phyloP scores from a whole-genome alignment of 345 rosid species.

The Dovyalis caffra region DNA sequence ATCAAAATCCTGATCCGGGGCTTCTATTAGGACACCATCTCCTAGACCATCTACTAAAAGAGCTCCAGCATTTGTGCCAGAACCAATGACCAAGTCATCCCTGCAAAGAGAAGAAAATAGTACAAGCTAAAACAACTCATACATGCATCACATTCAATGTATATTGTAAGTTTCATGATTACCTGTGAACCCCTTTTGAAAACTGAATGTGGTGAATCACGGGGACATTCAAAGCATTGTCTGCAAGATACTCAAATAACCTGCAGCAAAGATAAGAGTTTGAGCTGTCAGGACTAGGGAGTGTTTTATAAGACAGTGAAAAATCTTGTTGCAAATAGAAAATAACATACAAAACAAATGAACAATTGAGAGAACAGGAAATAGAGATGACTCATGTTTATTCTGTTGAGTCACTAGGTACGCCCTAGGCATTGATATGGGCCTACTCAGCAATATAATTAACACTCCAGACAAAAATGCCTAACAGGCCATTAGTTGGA shows the following conservation, averaged over 20 bases:
- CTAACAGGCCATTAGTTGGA: not conserved
- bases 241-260: slow-evolving; percentile 79
- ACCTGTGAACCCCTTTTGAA: slow-evolving; percentile 76
- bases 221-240: slow-evolving; percentile 64
- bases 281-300: slow-evolving; percentile 2
- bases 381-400: not conserved
- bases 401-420: not conserved
- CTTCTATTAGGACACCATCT: slow-evolving; percentile 87
- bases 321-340: not conserved
- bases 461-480: not conserved
- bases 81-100: slow-evolving; percentile 89
- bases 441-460: too few relatives aligned
- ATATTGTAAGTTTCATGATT: slow-evolving; percentile 11
- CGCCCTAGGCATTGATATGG: not conserved
- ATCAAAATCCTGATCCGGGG: slow-evolving; percentile 82
- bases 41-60: slow-evolving; percentile 97
- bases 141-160: slow-evolving; percentile 3
- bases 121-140: slow-evolving; percentile 12
- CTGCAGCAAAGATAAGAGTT: slow-evolving; percentile 36
- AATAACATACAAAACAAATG: not conserved
- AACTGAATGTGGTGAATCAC: slow-evolving; percentile 91
- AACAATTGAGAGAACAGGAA: not conserved
- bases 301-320: not conserved
- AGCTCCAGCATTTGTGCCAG: slow-evolving; percentile 82
- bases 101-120: slow-evolving; percentile 39